Base-by-base conservation (phyloP, 352 stramenopile genomes). In the Phytophthora palmivora region DNA sequence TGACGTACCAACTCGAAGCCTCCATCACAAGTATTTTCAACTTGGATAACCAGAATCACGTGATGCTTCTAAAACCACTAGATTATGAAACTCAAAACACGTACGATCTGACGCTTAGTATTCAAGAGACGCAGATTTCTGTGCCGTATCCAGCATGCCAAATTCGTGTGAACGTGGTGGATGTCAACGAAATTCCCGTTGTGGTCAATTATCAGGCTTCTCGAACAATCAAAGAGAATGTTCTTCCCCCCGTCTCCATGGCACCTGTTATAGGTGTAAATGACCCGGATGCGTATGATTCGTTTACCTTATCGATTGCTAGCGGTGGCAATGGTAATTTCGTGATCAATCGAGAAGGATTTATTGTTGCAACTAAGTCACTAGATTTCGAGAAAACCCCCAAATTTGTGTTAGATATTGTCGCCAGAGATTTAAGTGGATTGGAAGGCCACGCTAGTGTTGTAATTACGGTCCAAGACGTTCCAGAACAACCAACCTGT, bases 251-350 rank as follows among this genome's bases (percentile, higher is more conserved):
- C 0, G 37, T 77, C 10, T 70, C 56, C 10, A 9, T 89, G 14
- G 8, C 19, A 10, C 70, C 77, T 26, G 30, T 44, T 7, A 16
- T 89, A 19, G 11, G 12, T 18, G 72, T 70, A 3, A 30, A 21
- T 6, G 80, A 89, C 42, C 70, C 76, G 0, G 80, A 89, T 36
- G 56, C 58, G 0, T 86, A 82, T 24, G 80, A 89, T 28, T 67
- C 70, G 0, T 78, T 75, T 19, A 74, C 62, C 8, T 63, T 81
- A 16, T 52, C 64, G 2, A 79, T 89, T 16, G 46, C 74, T 16
- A 76, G 60, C 6, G 74, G 66, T 24, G 73, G 58, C 12, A 54
- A 53, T 32, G 64, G 52, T n/a, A 59, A 48, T 4, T 89, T 89
- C 43, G 52, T 60, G 0, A 32, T 89, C n/a, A 72, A 72, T 38